Percentiles rank a stretch among this genome's conserved stretches.
phyloP scores from a whole-genome alignment of 2,329 filamentous ascomycete species.

The Fusarium napiforme region DNA sequence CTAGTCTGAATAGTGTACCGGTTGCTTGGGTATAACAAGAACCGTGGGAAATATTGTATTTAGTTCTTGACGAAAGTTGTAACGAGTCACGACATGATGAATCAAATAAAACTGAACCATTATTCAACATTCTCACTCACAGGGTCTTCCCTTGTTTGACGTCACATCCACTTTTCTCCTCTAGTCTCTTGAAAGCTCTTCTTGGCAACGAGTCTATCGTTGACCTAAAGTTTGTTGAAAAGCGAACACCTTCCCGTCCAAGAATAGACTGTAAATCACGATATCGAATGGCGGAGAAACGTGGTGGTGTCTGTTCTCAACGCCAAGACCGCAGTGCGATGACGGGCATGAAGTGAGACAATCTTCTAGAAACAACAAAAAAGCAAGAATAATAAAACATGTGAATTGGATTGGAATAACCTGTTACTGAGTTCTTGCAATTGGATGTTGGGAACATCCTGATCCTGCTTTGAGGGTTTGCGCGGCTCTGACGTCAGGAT shows the following conservation, averaged over 20 bases:
- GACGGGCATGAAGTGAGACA: neutral
- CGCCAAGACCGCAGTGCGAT: conserved; percentile 2
- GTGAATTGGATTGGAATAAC: neutral
- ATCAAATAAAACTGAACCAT: neutral
- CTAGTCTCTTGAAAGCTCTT: neutral
- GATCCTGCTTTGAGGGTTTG: conserved; percentile 30
- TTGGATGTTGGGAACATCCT: conserved; percentile 17
- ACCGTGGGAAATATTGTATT: conserved; percentile 30
- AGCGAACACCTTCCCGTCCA: conserved; percentile 12
- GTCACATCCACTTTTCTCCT: conserved; percentile 28
- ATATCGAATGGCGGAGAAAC: conserved; percentile 13
- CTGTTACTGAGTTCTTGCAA: conserved; percentile 5
- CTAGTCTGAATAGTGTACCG: conserved; percentile 7
- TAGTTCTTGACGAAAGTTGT: conserved; percentile 33
- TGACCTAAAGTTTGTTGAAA: conserved; percentile 9
- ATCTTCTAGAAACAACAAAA: neutral
- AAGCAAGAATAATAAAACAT: neutral
- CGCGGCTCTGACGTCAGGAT: conserved; percentile 43
- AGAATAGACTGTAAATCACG: neutral
- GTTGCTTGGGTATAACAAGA: conserved; percentile 13
- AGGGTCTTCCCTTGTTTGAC: conserved; percentile 27
- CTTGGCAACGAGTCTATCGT: conserved; percentile 22
- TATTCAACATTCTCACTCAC: neutral
- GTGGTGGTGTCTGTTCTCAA: conserved; percentile 26
- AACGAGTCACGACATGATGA: conserved; percentile 41